Evolutionary conservation across 495 filamentous ascomycete genomes (phyloP).

Genomic region (Apodospora peruviana): DNA sequence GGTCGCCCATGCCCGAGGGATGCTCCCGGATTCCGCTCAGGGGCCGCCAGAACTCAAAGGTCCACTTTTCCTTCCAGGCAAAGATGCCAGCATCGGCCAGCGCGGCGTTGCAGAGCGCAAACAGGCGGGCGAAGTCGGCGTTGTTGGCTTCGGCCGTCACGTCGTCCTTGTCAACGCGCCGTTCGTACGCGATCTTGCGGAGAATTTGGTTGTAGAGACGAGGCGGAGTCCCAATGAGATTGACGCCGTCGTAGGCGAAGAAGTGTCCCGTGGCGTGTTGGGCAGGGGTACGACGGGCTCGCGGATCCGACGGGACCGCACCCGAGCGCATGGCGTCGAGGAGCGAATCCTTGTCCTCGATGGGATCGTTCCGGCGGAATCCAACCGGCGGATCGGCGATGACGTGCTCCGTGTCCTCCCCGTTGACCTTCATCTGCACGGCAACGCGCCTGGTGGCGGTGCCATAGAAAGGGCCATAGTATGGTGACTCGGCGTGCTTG

Average conservation of each 20-base stretch:
- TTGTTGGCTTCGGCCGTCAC: constrained; percentile 3
- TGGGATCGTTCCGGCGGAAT: neutral
- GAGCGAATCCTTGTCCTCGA: constrained; percentile 1
- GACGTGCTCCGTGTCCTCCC: constrained; percentile 1
- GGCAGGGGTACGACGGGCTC: constrained; percentile 2
- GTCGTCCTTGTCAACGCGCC: neutral
- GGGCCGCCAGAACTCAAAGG: constrained; percentile 1
- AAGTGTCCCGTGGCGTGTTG: neutral
- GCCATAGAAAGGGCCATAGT: neutral
- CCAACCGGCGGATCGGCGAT: constrained; percentile 1
- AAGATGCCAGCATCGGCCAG: constrained; percentile 4
- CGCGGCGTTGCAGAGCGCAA: constrained; percentile 4
- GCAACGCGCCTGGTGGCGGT: constrained; percentile 1
- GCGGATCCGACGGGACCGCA: neutral
- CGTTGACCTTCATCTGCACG: constrained; percentile 5
- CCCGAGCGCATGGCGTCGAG: constrained; percentile 2
- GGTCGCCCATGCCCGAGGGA: constrained; percentile 1
- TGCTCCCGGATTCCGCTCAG: constrained; percentile 3
- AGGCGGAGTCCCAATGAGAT: constrained; percentile 2
- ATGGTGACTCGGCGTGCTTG: neutral
- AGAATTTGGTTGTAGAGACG: constrained; percentile 5
- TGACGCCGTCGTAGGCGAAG: constrained; percentile 1
- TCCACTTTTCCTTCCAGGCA: constrained; percentile 3
- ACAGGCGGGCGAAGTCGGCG: constrained; percentile 3
- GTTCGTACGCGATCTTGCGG: constrained; percentile 1